phyloP scores from a whole-genome alignment of 2,329 filamentous ascomycete species.

The Rhexocercosporidium sp. region DNA sequence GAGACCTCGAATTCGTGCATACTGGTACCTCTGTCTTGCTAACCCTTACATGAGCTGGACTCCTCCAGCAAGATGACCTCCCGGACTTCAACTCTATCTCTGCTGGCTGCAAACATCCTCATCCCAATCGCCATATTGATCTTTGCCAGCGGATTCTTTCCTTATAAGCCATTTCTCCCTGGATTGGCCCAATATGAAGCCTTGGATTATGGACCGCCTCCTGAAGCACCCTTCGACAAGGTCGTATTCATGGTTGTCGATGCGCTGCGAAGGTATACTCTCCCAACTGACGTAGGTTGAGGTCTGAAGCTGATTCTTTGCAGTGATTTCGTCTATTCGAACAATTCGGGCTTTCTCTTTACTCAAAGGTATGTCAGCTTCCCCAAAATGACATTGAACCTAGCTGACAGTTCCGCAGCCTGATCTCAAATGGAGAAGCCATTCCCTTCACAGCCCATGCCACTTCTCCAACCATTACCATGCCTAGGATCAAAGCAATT shows the following conservation, averaged over 20 bases:
- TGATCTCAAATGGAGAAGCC: conserved; percentile 70
- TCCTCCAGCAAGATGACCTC: conserved; percentile 35
- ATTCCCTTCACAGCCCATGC: conserved; percentile 95
- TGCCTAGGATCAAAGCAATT: conserved; percentile 96
- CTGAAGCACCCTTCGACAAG: conserved; percentile 79
- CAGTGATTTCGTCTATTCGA: conserved; percentile 91
- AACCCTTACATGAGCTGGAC: conserved; percentile 19
- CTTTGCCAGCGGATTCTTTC: conserved; percentile 94
- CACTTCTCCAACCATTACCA: conserved; percentile 95
- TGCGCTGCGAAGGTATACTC: conserved; percentile 78
- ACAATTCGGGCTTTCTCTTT: conserved; percentile 80
- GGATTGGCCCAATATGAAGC: conserved; percentile 76
- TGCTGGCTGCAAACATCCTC: conserved; percentile 75
- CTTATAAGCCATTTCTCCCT: conserved; percentile 92
- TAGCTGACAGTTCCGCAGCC: conserved; percentile 28
- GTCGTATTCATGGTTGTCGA: conserved; percentile 98
- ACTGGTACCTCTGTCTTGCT: conserved; percentile 1
- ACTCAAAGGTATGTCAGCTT: conserved; percentile 74
- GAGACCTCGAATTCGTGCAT: not conserved
- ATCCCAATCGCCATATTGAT: conserved; percentile 75
- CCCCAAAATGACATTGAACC: not conserved
- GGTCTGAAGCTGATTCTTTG: conserved; percentile 32
- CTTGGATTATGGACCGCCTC: conserved; percentile 58
- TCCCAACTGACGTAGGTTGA: not conserved
- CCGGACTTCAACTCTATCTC: conserved; percentile 42